These are phyloP conservation scores for Aspergillus sp. DNA, from an alignment of 2,329 filamentous ascomycete species.

Conservation along the genomic window DNA sequence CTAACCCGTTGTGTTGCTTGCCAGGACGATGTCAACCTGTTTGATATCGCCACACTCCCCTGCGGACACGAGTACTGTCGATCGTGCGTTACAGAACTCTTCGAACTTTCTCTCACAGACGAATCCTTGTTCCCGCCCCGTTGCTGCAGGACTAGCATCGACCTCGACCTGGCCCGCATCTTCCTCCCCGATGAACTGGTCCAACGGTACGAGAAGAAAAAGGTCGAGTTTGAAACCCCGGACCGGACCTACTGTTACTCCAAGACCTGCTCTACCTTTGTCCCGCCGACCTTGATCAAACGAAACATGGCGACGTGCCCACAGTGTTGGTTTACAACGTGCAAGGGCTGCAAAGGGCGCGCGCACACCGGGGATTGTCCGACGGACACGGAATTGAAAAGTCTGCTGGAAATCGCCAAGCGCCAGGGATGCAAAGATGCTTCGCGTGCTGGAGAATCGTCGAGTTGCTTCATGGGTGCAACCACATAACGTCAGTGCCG, in stretches of 20 bases:
- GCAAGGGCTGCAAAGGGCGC: constrained; percentile 55
- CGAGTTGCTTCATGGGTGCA: constrained; percentile 57
- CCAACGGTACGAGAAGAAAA: not conserved
- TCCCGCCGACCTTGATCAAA: not conserved
- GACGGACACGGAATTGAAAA: constrained; percentile 45
- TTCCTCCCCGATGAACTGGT: not conserved
- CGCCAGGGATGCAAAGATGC: constrained; percentile 58
- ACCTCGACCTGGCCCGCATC: constrained; percentile 35
- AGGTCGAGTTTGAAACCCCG: not conserved
- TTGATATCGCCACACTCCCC: not conserved
- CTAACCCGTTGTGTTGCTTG: not conserved
- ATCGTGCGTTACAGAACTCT: constrained; percentile 52
- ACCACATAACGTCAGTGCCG: constrained; percentile 60
- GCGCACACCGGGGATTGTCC: constrained; percentile 56
- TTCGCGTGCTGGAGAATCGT: constrained; percentile 52
- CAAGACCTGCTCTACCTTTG: not conserved
- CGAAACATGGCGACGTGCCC: not conserved
- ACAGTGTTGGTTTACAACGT: constrained; percentile 53
- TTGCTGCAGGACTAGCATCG: constrained; percentile 55
- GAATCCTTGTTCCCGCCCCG: constrained; percentile 60
- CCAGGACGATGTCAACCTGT: not conserved
- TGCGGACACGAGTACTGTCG: constrained; percentile 58
- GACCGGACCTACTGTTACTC: not conserved
- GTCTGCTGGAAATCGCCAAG: constrained; percentile 48
- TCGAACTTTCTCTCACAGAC: constrained; percentile 51